Evolutionary conservation across 768 basidiomycete genomes (phyloP), one percentile per base, ranked within the genome.

Genomic region (Leucogyrophana mollusca): DNA sequence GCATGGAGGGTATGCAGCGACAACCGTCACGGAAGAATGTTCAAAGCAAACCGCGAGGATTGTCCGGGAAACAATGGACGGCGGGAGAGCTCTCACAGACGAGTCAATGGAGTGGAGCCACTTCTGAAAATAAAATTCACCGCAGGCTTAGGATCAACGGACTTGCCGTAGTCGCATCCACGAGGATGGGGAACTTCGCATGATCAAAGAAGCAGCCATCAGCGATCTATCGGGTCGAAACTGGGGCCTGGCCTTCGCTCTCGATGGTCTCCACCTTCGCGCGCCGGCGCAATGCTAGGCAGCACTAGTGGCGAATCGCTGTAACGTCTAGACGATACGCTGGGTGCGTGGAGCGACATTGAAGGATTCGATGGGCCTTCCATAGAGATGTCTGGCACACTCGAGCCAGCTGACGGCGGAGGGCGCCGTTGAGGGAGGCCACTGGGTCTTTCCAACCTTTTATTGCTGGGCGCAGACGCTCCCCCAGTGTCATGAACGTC

Each of bases 401-500:
- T 54, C 36, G 59, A 35, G 46, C 56, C 23, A 32, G 64, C 36
- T 43, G 56, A 42, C 37, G 67, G 44, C 39, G 58, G 40, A 41
- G 58, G 32, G 56, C 63, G 55, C 58, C 71, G 64, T 72, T 76
- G 62, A 66, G 72, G 54, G 71, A 57, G 35, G 40, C 50, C 65
- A 54, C 64, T 66, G 56, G 64, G 66, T 51, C 64, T 53, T 56
- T 65, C 64, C 55, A 53, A 52, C 16, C 66, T 52, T 49, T 64
- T 59, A 35, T 58, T 54, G 61, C 67, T 72, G 54, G 76, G 81
- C 84, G 85, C 85, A 85, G 85, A 83, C 83, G 78, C 77, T 70
- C 80, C 82, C 85, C 83, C 84, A 78, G 83, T 60, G 47, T 58
- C 59, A 57, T 77, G 74, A 74, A 76, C 84, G 78, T 83, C 85